Percentiles rank a stretch among this genome's conserved stretches.
Conservation (phyloP, 106 monocot genomes). For the Dendrobium chrysotoxum region DNA sequence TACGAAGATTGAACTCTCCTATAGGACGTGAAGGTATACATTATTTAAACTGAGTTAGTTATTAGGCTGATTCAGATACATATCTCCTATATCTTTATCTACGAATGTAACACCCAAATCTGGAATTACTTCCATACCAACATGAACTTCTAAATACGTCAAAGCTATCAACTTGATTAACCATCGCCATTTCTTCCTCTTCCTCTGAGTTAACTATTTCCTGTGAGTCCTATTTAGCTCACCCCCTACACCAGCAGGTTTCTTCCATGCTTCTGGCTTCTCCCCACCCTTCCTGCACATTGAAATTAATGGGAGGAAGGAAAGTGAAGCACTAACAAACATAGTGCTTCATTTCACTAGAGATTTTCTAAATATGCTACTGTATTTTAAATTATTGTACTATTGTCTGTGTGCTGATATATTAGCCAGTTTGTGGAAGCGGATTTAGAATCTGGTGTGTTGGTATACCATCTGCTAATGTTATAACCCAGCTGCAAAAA, state of each 20-base stretch:
- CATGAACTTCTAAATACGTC: background rate
- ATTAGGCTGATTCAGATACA: background rate
- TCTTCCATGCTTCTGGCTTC: background rate
- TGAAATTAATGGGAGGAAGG: background rate
- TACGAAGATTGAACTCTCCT: constrained; percentile 94
- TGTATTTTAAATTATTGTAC: background rate
- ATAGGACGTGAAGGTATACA: constrained; percentile 91
- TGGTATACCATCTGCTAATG: background rate
- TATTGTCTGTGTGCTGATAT: background rate
- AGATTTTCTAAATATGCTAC: background rate
- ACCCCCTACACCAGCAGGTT: background rate
- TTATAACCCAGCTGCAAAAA: background rate
- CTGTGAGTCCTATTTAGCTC: background rate
- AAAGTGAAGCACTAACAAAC: background rate
- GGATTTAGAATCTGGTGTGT: background rate
- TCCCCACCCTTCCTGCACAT: background rate
- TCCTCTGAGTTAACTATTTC: background rate
- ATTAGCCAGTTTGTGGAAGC: background rate
- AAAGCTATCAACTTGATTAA: background rate
- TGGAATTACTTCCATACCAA: background rate
- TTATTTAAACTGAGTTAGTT: background rate
- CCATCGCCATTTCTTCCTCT: background rate
- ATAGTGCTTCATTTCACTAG: background rate
- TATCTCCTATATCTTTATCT: background rate
- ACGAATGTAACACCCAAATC: background rate